These are phyloP conservation scores for Babesia bigemina DNA, from an alignment of 169 alveolate species.

Conservation along the genomic window DNA sequence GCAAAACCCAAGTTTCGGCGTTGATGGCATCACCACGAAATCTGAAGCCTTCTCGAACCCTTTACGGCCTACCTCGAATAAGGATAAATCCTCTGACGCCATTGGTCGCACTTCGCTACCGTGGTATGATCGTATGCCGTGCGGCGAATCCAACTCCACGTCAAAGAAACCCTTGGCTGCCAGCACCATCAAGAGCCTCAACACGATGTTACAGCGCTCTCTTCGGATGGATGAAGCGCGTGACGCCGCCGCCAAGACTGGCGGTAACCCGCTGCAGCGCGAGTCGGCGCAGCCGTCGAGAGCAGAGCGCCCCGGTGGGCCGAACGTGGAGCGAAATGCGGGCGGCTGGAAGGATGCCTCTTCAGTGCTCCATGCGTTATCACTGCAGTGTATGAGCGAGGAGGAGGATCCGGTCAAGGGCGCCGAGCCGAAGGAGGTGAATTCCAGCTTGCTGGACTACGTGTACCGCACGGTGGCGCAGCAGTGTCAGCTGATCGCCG, in stretches of 20 bases:
- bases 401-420: not conserved
- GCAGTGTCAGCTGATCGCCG: constrained; percentile 52
- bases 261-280: not conserved
- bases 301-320: not conserved
- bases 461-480: constrained; percentile 43
- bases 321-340: constrained; percentile 19
- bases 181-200: constrained; percentile 4
- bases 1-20: not conserved
- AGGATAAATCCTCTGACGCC: not conserved
- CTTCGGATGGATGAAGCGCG: not conserved
- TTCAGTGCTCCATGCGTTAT: constrained; percentile 1
- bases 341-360: constrained; percentile 22
- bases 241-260: not conserved
- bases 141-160: not conserved
- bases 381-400: constrained; percentile 21
- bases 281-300: no score
- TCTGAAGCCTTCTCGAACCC: not conserved
- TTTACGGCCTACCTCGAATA: not conserved
- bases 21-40: not conserved
- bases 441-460: constrained; percentile 23
- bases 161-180: not conserved
- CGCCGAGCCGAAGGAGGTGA: not conserved
- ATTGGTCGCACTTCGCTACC: constrained; percentile 1
- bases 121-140: constrained; percentile 5
- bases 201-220: constrained; percentile 19